These are phyloP conservation scores for Hansenula lynferdii DNA, from an alignment of 1,139 yeast species.

Conservation along the genomic window DNA sequence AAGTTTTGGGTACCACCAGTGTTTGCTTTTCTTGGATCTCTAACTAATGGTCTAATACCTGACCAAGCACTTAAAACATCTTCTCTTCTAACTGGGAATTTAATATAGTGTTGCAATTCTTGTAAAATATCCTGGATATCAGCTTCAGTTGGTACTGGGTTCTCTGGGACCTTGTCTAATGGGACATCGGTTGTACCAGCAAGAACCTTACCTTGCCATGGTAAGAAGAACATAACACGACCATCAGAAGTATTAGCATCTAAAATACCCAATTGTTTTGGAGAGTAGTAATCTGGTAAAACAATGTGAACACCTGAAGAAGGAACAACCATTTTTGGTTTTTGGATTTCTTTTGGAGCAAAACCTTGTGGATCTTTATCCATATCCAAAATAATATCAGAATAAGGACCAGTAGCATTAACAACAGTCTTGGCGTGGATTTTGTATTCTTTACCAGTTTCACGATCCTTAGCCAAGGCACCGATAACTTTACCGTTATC, in stretches of 20 bases:
- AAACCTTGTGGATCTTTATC: slow-evolving; percentile 67
- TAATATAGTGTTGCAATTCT: slow-evolving; percentile 86
- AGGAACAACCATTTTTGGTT: slow-evolving; percentile 85
- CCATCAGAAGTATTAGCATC: slow-evolving; percentile 95
- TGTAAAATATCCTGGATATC: slow-evolving; percentile 85
- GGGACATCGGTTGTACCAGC: slow-evolving; percentile 97
- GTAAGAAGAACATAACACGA: slow-evolving; percentile 93
- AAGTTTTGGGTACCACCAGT: slow-evolving; percentile 66
- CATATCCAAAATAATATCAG: slow-evolving; percentile 83
- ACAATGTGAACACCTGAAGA: slow-evolving; percentile 93
- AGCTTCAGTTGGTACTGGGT: slow-evolving; percentile 84
- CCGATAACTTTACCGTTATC: slow-evolving; percentile 63
- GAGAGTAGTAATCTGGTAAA: slow-evolving; percentile 89
- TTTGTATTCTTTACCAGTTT: slow-evolving; percentile 57
- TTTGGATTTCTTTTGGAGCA: slow-evolving; percentile 45
- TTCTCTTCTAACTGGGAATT: slow-evolving; percentile 82
- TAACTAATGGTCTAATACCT: slow-evolving; percentile 92
- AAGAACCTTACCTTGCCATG: slow-evolving; percentile 96
- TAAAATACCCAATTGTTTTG: slow-evolving; percentile 79
- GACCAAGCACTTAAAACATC: slow-evolving; percentile 97
- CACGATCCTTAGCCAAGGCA: slow-evolving; percentile 70
- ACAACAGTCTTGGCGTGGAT: slow-evolving; percentile 72
- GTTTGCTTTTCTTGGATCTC: slow-evolving; percentile 66
- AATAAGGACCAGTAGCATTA: slow-evolving; percentile 94
- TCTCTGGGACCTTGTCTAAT: slow-evolving; percentile 66